These are phyloP conservation scores for Fragaria vesca DNA, from an alignment of 306 rosid species.

Conservation along the genomic window DNA sequence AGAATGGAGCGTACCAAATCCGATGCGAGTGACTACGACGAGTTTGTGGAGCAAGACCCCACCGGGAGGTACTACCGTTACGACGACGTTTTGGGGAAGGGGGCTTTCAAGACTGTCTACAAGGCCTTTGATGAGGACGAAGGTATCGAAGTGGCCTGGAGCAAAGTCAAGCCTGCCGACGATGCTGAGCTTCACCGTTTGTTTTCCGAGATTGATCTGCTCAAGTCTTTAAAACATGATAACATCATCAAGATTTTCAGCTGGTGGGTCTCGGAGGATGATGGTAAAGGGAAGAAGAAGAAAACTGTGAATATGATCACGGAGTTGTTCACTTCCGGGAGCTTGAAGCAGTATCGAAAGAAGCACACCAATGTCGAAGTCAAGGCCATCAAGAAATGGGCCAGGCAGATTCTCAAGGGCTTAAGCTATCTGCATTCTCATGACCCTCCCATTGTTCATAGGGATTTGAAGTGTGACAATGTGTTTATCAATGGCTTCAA, in stretches of 20 bases:
- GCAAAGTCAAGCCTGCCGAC: conserved; percentile 57
- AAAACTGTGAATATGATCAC: conserved; percentile 68
- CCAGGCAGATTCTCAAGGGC: conserved; percentile 21
- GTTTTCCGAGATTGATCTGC: conserved; percentile 75
- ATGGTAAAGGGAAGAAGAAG: conserved; percentile 2
- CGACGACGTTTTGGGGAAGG: conserved; percentile 74
- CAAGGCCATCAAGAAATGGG: conserved; percentile 37
- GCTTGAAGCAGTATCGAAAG: conserved; percentile 82
- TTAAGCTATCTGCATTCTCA: conserved; percentile 26
- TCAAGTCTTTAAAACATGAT: conserved; percentile 73
- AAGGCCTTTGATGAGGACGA: conserved; percentile 76
- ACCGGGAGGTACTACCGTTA: conserved; percentile 64
- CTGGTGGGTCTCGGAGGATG: conserved; percentile 74
- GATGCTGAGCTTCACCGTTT: conserved; percentile 60
- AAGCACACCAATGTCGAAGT: conserved; percentile 63
- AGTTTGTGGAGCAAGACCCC: conserved; percentile 67
- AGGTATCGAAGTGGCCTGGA: conserved; percentile 95
- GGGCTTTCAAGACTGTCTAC: conserved; percentile 92
- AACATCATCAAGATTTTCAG: conserved; percentile 61
- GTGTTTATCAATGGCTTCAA: conserved; percentile 24
- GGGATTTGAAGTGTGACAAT: conserved; percentile 30
- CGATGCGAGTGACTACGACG: conserved; percentile 13
- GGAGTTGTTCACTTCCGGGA: conserved; percentile 85
- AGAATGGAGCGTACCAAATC: not conserved
- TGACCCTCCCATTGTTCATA: conserved; percentile 18